Evolutionary conservation across 306 rosid species (phyloP).

Genomic region (Quercus bicolor): DNA sequence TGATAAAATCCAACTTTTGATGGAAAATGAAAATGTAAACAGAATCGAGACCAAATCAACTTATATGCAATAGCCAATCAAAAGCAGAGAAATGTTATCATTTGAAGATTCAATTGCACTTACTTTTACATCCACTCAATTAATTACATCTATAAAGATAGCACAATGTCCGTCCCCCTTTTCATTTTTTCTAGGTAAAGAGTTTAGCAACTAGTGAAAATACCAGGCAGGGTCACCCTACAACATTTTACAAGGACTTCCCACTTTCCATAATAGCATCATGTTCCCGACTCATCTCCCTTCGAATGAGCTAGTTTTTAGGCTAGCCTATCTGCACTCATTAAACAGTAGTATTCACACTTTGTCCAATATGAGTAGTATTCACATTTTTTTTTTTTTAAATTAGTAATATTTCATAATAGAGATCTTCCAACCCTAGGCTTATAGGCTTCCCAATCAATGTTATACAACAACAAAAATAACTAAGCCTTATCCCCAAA

Average conservation of each 20-base stretch:
- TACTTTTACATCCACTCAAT: neutral
- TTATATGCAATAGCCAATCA: neutral
- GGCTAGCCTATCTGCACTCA: too few species aligned
- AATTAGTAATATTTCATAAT: too few species aligned
- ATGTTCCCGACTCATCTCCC: neutral
- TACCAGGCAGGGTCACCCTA: neutral
- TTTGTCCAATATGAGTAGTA: too few species aligned
- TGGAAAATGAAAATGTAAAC: neutral
- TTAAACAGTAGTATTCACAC: too few species aligned
- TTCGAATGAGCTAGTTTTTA: neutral
- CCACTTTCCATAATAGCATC: neutral
- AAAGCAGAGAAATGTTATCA: neutral
- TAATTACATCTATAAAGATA: too few species aligned
- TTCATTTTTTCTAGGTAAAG: too few species aligned
- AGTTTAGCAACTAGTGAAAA: too few species aligned
- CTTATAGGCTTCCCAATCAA: neutral
- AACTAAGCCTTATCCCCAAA: too few species aligned
- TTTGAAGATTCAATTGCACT: neutral
- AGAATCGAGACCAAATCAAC: neutral
- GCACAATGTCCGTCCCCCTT: too few species aligned
- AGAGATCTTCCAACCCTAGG: neutral
- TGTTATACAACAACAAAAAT: neutral
- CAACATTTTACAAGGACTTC: neutral
- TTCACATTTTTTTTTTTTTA: too few species aligned
- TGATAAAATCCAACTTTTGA: neutral